Base-by-base conservation (phyloP, 75 land plant species). In the Gnetum montanum region DNA sequence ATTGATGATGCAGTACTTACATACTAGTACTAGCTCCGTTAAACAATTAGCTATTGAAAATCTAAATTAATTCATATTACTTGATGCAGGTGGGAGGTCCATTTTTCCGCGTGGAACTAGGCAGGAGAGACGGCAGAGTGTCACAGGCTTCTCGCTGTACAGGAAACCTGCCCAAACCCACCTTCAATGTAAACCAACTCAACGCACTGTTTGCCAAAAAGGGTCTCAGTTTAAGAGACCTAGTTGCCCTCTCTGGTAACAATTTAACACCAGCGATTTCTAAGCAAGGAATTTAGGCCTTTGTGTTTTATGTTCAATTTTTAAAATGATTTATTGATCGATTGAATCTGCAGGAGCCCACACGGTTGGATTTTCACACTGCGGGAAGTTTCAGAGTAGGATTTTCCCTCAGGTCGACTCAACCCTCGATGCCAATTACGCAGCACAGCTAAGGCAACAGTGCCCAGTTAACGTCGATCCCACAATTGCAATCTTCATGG, bases 381-480 rank as follows among this genome's bases (percentile, higher is more conserved):
- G 84, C 66, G 48, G n/a, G 36, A 16, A 43, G 16, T 76, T 81
- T 61, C 22, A 60, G 8, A 50, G 59, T 34, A 35, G 76, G 23
- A 64, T 81, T 20, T 77, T 69, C 65, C 43, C 16, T 41, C 43
- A 41, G 63, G 63, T 72, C 2, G 92, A 87, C 59, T 89, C 85
- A 6, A 55, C 79, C 8, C 59, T 87, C 25, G 59, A 85, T 51
- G 45, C 65, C 1, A 1, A 6, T 16, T 87, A 84, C 25, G 92
- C 82, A 8, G 23, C 13, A 3, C 64, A 72, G 40, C 62, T 87
- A 8, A 63, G 31, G 64, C 22, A 15, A 13, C 34, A 33, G 7
- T 87, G 92, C 58, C 92, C 89, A 0, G 48, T 13, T 10, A 57
- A 73, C 49, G 82, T 81, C 34, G 75, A 77, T 66, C 85, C 92